A percentile compares a stretch with the other conserved stretches of the same genome.
phyloP scores from a whole-genome alignment of 192 early-diverging fungal species.

The Linnemannia schmuckeri region DNA sequence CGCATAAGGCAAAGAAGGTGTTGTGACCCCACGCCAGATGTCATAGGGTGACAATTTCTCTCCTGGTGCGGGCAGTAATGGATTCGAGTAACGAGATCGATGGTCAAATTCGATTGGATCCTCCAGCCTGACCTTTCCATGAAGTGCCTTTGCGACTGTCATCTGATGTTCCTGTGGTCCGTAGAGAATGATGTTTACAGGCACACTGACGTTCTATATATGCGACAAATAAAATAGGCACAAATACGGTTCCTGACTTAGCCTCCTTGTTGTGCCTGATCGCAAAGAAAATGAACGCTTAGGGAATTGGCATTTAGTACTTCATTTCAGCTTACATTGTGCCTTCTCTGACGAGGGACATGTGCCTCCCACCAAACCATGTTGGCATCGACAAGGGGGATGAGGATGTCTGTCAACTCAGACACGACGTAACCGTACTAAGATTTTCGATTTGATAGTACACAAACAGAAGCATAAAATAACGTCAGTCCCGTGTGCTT shows the following conservation, averaged over 20 bases:
- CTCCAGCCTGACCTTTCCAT: conserved; percentile 43
- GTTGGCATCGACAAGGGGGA: conserved; percentile 36
- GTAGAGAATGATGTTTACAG: conserved; percentile 57
- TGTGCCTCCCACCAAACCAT: conserved; percentile 55
- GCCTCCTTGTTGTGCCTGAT: not conserved
- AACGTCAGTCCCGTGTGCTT: conserved; percentile 3
- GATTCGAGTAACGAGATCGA: conserved; percentile 53
- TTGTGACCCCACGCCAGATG: conserved; percentile 32
- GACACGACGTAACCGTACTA: conserved; percentile 54
- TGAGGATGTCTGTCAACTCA: conserved; percentile 39
- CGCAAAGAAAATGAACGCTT: not conserved
- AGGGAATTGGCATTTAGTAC: too few species aligned
- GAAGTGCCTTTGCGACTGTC: conserved; percentile 31
- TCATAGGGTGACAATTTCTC: conserved; percentile 47
- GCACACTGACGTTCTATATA: conserved; percentile 56
- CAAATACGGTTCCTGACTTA: not conserved
- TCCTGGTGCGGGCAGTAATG: conserved; percentile 39
- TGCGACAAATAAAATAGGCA: not conserved
- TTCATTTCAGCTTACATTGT: conserved; percentile 16
- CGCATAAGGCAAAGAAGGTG: conserved; percentile 16
- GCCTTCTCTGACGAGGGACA: conserved; percentile 39
- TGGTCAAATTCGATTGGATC: conserved; percentile 58
- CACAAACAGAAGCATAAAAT: conserved; percentile 6
- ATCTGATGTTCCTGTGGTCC: conserved; percentile 44
- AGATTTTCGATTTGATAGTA: not conserved